Percentiles rank a stretch among this genome's conserved stretches.
Conservation (phyloP, 177 flowering plant genomes). For the Vitis hybrid region DNA sequence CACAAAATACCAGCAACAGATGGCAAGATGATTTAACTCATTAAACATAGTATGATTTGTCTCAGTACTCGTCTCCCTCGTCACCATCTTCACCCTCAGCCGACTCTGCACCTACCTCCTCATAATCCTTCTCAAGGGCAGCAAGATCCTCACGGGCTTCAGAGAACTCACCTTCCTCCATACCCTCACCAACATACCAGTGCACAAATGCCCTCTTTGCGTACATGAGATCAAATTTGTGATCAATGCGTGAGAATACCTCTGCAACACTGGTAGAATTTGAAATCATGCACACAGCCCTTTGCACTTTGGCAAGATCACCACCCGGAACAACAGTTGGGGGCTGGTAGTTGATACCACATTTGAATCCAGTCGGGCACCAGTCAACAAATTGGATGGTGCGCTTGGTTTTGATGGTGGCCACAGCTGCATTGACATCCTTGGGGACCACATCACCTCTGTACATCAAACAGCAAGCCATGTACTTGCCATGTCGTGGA, state of each 20-base stretch:
- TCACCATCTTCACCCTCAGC: conserved; percentile 55
- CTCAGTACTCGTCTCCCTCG: conserved; percentile 47
- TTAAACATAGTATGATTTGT: background rate
- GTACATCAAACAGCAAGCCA: conserved; percentile 75
- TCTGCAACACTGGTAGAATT: conserved; percentile 60
- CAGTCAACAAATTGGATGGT: conserved; percentile 66
- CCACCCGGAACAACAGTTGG: conserved; percentile 74
- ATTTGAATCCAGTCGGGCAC: conserved; percentile 55
- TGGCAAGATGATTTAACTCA: background rate
- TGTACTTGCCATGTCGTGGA: conserved; percentile 68
- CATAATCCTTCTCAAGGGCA: conserved; percentile 51
- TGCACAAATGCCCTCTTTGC: conserved; percentile 62
- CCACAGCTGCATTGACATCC: conserved; percentile 70
- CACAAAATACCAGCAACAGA: background rate
- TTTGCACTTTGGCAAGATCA: conserved; percentile 57
- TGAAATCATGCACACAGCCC: conserved; percentile 58
- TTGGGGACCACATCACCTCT: conserved; percentile 70
- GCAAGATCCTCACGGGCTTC: conserved; percentile 51
- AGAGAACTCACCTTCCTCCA: conserved; percentile 73
- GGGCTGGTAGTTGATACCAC: conserved; percentile 48
- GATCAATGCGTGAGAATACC: conserved; percentile 66
- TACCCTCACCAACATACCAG: conserved; percentile 76
- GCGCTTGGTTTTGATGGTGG: conserved; percentile 66
- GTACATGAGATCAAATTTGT: conserved; percentile 62
- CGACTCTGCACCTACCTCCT: conserved; percentile 50